Base-by-base conservation (phyloP, 768 basidiomycete species). In the Auricularia sp. region DNA sequence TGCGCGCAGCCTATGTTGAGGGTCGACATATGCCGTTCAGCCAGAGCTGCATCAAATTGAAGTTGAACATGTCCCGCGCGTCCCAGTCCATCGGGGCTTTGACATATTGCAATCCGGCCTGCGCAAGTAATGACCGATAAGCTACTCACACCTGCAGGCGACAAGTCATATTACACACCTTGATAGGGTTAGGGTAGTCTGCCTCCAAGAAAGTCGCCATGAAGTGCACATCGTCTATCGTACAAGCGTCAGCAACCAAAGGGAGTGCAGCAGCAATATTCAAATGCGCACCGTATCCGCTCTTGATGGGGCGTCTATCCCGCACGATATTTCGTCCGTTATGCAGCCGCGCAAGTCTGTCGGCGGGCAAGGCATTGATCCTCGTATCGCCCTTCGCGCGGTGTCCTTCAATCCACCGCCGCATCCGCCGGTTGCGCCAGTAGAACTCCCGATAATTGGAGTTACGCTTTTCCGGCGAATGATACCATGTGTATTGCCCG, bases 11-110 rank as follows among this genome's bases (percentile, higher is more conserved):
- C 18, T 18, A 51, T 18, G 47, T 51, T 18, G 47, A 14, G 18
- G 47, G 47, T 6, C 47, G 47, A 59, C 56, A 59, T 59, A 59
- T 59, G 56, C 24, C 56, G 24, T 59, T 59, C 56, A 59, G 29
- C 56, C 56, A 59, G 29, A 59, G 56, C 56, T 59, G 56, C 56
- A 59, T 59, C 24, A 59, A 18, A 29, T 59, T 59, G 56, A 59
- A 59, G 56, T 59, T 59, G 56, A 59, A 59, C 56, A 59, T 29
- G 34, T 59, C 56, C 11, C 56, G 56, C 34, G 34, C 33, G 34
- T 59, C 56, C 56, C 34, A 59, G 24, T 59, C 56, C 14, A 59
- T 13, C 24, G 56, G 56, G 24, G 56, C 29, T 18, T 59, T 59
- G 24, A 59, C 56, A 18, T 33, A 59, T 33, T 59, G 34, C 34